Evolutionary conservation across 768 basidiomycete genomes (phyloP), one percentile per base, ranked within the genome.

Genomic region (Leccinellum rugosiceps): DNA sequence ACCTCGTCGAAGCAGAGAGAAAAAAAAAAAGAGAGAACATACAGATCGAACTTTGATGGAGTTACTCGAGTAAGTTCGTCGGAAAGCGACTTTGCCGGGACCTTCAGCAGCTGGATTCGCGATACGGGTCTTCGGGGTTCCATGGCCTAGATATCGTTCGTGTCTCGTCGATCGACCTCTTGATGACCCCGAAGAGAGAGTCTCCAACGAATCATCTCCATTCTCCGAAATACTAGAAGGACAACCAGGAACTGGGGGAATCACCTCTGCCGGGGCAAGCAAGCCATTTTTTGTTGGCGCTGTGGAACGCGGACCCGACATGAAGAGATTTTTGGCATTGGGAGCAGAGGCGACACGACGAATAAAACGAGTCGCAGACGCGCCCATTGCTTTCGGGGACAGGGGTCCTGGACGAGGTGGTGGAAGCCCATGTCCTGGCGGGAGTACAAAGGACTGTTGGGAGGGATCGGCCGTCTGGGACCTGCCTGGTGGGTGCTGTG

Each of bases 281-380:
- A 93, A 74, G 14, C 90, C 90, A 65, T 92, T 91, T 76, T 83
- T 88, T 28, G 86, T 87, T 2, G 83, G 83, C 1, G 81, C 77
- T 4, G 80, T 66, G 19, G 83, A 81, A 25, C 85, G 81, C 44
- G 84, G 78, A 55, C 81, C 75, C 46, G 84, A 75, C 38, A 79
- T 77, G 71, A 98, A 94, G 30, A 99, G 79, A 28, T 88, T 90
- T 71, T 98, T 98, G 32, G 94, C 89, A 68, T 98, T 99, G 3
- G 96, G 96, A 3, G 97, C 95, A 9, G 94, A 97, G 4, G 95
- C 94, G 48, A 98, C 96, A 50, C 96, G 87, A 52, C 96, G 88
- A 30, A 98, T 86, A 76, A 98, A 94, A 34, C 95, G 87, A 49
- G 90, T 83, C 9, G 92, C 90, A 0, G 86, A 84, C 15, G 86